Evolutionary conservation across 257 asterid genomes (phyloP), one percentile per base, ranked within the genome.

Genomic region (Fraxinus pennsylvanica): DNA sequence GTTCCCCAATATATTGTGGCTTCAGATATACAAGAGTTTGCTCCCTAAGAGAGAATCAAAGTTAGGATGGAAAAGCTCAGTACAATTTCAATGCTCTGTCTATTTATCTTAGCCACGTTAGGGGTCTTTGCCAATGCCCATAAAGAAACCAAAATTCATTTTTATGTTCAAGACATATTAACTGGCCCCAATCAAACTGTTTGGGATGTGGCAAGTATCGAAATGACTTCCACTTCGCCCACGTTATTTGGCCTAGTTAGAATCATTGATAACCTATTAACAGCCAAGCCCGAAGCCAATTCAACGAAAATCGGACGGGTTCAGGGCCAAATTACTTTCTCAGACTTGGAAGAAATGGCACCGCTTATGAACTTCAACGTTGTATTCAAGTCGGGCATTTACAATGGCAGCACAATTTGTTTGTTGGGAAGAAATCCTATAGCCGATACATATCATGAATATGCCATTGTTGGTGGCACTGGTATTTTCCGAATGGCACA

Each of bases 391-490:
- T 14, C 71, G 0, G 83, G 85, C 0, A 10, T 50, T 33, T 81
- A 71, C 5, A 10, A 29, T 1, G 87, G 85, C 30, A 78, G 87
- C 43, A 57, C 68, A 1, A 57, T 84, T 3, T 75, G 78, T 32
- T 5, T 81, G 4, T 70, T 73, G 14, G 87, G 87, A 33, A 72
- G 85, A 30, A 84, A 78, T 27, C 85, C 85, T 0, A 33, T 75
- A 2, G 0, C 9, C 2, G 57, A 17, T 7, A 10, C 1, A 41
- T 61, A 84, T 45, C 81, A 80, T 5, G 87, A 84, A 79, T 72
- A 81, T 76, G 76, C 85, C 5, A 78, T 84, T 0, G 77, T 81
- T 3, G 85, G 87, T 0, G 87, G 87, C 0, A 84, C 81, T 12
- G 87, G 87, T 0, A 68, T 22, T 38, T 84, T 84, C 5, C 61